Conservation (phyloP, 371 early-diverging fungal genomes). For the Massospora cicadina region DNA sequence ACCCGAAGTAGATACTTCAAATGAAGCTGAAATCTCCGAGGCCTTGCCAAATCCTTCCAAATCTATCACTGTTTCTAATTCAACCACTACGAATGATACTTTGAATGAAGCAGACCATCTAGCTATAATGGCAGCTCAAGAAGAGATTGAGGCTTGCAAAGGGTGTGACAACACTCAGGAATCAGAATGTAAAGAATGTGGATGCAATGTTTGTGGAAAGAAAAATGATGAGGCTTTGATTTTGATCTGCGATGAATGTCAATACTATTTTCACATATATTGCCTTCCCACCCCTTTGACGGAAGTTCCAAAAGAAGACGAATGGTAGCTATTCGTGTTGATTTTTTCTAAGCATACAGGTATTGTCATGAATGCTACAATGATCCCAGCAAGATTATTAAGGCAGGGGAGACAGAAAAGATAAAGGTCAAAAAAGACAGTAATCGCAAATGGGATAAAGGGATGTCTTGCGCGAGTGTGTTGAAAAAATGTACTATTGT, state of each 20-base stretch:
- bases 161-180: conserved; percentile 28
- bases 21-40: background rate
- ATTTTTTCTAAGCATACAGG: no score
- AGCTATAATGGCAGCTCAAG: background rate
- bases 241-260: conserved; percentile 40
- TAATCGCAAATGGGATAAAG: conserved; percentile 26
- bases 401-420: conserved; percentile 21
- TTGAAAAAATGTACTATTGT: conserved; percentile 27
- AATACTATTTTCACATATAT: conserved; percentile 27
- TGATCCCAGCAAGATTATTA: conserved; percentile 19
- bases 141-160: conserved; percentile 20
- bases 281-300: conserved; percentile 24
- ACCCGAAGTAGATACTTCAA: background rate
- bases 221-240: conserved; percentile 29
- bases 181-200: conserved; percentile 26
- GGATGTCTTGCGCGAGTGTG: conserved; percentile 25
- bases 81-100: background rate
- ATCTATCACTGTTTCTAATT: background rate
- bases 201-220: conserved; percentile 26
- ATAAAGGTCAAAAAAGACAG: conserved; percentile 26
- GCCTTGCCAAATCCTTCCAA: background rate
- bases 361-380: conserved; percentile 32
- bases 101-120: background rate
- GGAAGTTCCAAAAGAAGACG: conserved; percentile 23
- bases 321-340: no score